These are phyloP conservation scores for Pseudogymnoascus sp. DNA, from an alignment of 2,329 filamentous ascomycete species.

Conservation along the genomic window DNA sequence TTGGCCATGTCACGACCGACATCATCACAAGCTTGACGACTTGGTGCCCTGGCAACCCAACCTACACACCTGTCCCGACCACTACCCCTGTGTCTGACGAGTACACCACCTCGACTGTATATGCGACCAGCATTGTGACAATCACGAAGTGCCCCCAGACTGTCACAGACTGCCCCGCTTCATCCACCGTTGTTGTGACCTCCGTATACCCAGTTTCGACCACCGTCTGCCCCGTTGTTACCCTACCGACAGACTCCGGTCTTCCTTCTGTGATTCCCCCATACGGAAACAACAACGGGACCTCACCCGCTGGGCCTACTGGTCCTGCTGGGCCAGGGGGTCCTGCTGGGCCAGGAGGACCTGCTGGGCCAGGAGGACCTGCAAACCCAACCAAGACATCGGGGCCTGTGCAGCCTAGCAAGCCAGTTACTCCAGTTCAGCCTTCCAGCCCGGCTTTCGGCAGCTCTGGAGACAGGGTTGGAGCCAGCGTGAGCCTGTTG, in stretches of 20 bases:
- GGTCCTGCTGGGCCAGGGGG: neutral
- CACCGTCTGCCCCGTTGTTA: neutral
- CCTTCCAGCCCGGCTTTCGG: neutral
- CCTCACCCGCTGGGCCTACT: neutral
- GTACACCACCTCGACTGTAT: constrained; percentile 11
- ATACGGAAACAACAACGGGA: neutral
- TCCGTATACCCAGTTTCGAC: neutral
- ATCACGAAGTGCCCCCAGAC: neutral
- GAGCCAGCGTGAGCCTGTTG: neutral
- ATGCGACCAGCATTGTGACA: constrained; percentile 10
- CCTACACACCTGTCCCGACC: constrained; percentile 2
- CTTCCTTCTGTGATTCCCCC: neutral
- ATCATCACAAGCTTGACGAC: constrained; percentile 38
- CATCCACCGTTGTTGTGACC: constrained; percentile 1
- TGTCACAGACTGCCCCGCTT: constrained; percentile 8
- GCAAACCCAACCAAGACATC: neutral
- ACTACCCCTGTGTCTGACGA: neutral
- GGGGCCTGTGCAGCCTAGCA: neutral
- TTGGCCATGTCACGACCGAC: constrained; percentile 32
- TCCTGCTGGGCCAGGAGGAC: neutral
- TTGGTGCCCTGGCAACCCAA: constrained; percentile 30
- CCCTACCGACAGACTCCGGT: neutral
- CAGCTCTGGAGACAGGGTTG: neutral
- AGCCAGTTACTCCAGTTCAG: neutral
- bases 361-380: neutral